Conservation (phyloP, 139 green algal genomes). For the Mychonastes homosphaera region DNA sequence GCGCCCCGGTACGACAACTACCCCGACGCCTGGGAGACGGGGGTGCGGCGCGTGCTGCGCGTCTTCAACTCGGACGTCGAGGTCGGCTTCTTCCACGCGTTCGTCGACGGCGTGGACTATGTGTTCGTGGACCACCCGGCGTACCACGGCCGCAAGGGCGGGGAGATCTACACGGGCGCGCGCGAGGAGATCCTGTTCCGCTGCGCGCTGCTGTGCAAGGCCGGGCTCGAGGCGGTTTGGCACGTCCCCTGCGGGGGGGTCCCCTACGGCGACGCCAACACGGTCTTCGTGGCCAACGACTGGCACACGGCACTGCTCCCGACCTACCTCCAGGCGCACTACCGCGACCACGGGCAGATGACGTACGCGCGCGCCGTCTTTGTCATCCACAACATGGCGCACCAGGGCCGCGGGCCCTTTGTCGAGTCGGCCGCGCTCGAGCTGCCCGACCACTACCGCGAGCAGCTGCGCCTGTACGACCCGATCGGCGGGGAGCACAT, state of each 20-base stretch:
- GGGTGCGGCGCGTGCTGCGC: slow-evolving; percentile 44
- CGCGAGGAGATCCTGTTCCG: slow-evolving; percentile 62
- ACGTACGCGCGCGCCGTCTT: slow-evolving; percentile 72
- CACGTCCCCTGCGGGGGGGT: slow-evolving; percentile 69
- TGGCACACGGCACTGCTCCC: slow-evolving; percentile 88
- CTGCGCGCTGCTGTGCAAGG: slow-evolving; percentile 66
- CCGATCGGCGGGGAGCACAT: slow-evolving; percentile 93
- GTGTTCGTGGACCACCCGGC: slow-evolving; percentile 86
- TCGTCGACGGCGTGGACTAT: slow-evolving; percentile 75
- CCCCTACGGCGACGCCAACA: slow-evolving; percentile 76
- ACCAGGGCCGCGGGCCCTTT: slow-evolving; percentile 84
- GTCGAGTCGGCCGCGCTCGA: slow-evolving; percentile 67
- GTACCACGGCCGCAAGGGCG: slow-evolving; percentile 50
- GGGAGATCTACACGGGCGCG: slow-evolving; percentile 70
- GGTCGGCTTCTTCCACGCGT: slow-evolving; percentile 76
- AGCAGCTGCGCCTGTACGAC: slow-evolving; percentile 54
- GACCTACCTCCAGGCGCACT: slow-evolving; percentile 91
- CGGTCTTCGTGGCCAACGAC: slow-evolving; percentile 87
- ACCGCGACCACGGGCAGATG: slow-evolving; percentile 90
- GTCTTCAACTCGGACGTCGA: slow-evolving; percentile 55
- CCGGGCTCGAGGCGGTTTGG: slow-evolving; percentile 76
- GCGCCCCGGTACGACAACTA: slow-evolving; percentile 71
- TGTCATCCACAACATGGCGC: slow-evolving; percentile 86
- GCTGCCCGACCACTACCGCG: slow-evolving; percentile 47
- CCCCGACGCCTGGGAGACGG: slow-evolving; percentile 58